phyloP scores from a whole-genome alignment of 108 stramenopile genomes.

The Skeletonema costatum region DNA sequence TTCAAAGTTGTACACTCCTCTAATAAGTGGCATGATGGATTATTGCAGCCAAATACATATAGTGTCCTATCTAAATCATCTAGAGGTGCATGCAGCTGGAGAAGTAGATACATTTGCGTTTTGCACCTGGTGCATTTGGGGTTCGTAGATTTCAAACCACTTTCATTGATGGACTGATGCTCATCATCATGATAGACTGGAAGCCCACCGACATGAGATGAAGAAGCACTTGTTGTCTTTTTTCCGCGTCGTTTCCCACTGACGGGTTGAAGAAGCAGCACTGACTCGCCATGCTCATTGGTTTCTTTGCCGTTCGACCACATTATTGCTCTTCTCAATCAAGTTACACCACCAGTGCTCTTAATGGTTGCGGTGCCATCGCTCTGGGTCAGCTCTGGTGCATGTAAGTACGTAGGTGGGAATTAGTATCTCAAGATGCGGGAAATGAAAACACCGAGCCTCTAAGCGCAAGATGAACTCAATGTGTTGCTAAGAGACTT shows the following conservation, averaged over 20 bases:
- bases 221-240: conserved; percentile 15
- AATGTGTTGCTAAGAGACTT: too few relatives aligned
- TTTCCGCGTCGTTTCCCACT: conserved; percentile 22
- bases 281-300: conserved; percentile 66
- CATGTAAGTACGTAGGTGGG: too few relatives aligned
- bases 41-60: conserved; percentile 64
- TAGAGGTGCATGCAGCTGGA: conserved; percentile 57
- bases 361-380: too few relatives aligned
- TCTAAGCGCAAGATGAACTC: too few relatives aligned
- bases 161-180: not conserved
- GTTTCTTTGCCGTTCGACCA: conserved; percentile 63
- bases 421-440: too few relatives aligned
- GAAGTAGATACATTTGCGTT: conserved; percentile 54
- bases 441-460: too few relatives aligned
- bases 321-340: conserved; percentile 34
- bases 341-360: too few relatives aligned
- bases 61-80: conserved; percentile 43
- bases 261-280: conserved; percentile 61
- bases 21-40: conserved; percentile 37
- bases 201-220: conserved; percentile 58
- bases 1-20: not conserved
- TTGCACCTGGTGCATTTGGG: conserved; percentile 55
- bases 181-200: conserved; percentile 36
- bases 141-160: not conserved
- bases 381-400: too few relatives aligned